Evolutionary conservation across 257 asterid genomes (phyloP), one percentile per base, ranked within the genome.

Genomic region (Leptodermis oblonga): DNA sequence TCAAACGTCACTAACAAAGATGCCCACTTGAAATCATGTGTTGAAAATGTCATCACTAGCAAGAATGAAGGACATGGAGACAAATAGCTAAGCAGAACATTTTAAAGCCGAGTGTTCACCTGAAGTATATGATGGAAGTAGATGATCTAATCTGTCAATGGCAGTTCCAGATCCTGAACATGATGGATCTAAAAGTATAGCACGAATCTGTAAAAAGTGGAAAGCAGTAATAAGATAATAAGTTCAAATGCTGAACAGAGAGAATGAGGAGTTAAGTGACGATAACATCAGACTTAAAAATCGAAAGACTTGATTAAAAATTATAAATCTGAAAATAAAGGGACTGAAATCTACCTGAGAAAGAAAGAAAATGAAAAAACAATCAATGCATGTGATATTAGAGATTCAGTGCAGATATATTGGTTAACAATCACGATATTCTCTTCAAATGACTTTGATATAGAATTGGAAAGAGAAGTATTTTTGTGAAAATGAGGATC

Each of bases 101-200:
- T 26, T 28, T 56, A 6, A 1, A 61, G 45, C 4, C 48, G 37
- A 63, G 42, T 55, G 62, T 33, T 67, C 54, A 92, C 97, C 96
- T 85, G 86, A 78, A 69, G 51, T 77, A 75, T 86, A 85, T 5
- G 97, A 91, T 42, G 99, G 97, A 70, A 94, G 96, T 54, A 94
- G 76, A 78, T 94, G 99, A 75, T 94, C 97, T 70, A 94, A 73
- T 83, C 97, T 89, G 36, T 91, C 96, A 10, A 83, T 73, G 74
- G 83, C 87, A 20, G 96, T 94, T 60, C 99, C 99, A 42, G 97
- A 94, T 60, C 99, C 99, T 70, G 99, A 94, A 81, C 98, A 93
- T 5, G 97, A 94, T 37, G 97, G 97, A 83, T 94, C 97, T 71
- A 91, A 77, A 26, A 91, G 96, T 76, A 94, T 89, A 46, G 96